Conservation (phyloP, 495 filamentous ascomycete species). For the Ramalina intermedia region DNA sequence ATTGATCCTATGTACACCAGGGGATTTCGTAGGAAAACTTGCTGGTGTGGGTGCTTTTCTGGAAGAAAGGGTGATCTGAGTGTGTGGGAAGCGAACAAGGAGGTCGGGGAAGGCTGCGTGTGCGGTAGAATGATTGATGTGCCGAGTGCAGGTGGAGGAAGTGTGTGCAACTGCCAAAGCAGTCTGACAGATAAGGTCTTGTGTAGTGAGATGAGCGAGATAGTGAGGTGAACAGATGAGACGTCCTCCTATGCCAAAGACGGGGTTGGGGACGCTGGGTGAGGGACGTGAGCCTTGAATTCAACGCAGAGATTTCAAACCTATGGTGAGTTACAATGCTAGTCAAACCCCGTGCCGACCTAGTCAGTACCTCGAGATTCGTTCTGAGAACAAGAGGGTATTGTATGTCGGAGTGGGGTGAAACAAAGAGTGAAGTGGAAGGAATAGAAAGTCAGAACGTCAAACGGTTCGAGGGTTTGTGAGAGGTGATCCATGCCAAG, state of each 20-base stretch:
- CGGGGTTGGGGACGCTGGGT: conserved; percentile 6
- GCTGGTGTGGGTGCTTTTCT: conserved; percentile 45
- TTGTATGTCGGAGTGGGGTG: too few species aligned
- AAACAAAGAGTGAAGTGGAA: too few species aligned
- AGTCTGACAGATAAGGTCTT: conserved; percentile 3
- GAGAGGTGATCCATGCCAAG: too few species aligned
- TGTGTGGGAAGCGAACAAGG: conserved; percentile 16
- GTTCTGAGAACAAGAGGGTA: too few species aligned
- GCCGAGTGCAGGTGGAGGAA: conserved; percentile 8
- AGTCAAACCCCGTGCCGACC: too few species aligned
- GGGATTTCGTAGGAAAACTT: conserved; percentile 78
- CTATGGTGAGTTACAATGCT: background rate
- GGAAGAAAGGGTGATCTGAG: conserved; percentile 11
- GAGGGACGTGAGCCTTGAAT: conserved; percentile 5
- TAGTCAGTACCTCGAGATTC: too few species aligned
- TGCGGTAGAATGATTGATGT: conserved; percentile 1
- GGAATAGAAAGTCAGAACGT: too few species aligned
- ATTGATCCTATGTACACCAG: conserved; percentile 82
- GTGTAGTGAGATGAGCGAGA: conserved; percentile 11
- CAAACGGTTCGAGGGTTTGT: too few species aligned
- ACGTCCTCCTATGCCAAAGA: background rate
- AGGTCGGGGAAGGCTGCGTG: conserved; percentile 13
- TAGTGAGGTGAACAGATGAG: conserved; percentile 7
- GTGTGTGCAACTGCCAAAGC: conserved; percentile 8
- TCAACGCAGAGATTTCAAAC: conserved; percentile 6